phyloP scores from a whole-genome alignment of 805 yeast genomes.

The Komagataella phaffii region DNA sequence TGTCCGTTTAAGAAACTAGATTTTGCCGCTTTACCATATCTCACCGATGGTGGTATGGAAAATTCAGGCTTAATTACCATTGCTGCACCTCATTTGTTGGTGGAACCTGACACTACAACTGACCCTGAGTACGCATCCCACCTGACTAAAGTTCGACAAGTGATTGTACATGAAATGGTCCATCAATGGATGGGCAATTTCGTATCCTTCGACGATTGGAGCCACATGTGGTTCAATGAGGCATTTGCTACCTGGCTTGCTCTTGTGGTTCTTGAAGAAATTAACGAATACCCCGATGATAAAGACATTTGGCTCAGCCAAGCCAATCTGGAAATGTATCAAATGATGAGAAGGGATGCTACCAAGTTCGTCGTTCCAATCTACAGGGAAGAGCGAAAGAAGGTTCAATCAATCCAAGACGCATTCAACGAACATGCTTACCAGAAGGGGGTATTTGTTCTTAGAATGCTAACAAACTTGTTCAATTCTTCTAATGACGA shows the following conservation, averaged over 20 bases:
- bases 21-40: slow-evolving; percentile 53
- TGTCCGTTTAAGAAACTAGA: slow-evolving; percentile 52
- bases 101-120: slow-evolving; percentile 1
- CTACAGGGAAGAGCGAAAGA: slow-evolving; percentile 20
- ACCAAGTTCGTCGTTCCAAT: slow-evolving; percentile 18
- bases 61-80: slow-evolving; percentile 61
- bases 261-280: slow-evolving; percentile 23
- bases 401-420: slow-evolving; percentile 25
- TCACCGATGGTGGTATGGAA: slow-evolving; percentile 73
- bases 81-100: slow-evolving; percentile 33
- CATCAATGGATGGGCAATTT: slow-evolving; percentile 75
- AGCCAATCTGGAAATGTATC: slow-evolving; percentile 12
- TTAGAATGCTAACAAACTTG: slow-evolving; percentile 36
- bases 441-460: slow-evolving; percentile 43
- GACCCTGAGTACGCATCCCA: slow-evolving; percentile 8
- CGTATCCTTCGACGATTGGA: slow-evolving; percentile 57
- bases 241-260: slow-evolving; percentile 70
- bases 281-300: slow-evolving; percentile 10
- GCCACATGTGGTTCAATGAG: slow-evolving; percentile 63
- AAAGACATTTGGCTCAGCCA: slow-evolving; percentile 19
- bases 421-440: slow-evolving; percentile 39
- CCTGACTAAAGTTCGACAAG: slow-evolving; percentile 30
- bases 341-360: slow-evolving; percentile 23
- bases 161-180: slow-evolving; percentile 58
- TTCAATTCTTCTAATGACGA: slow-evolving; percentile 19